Evolutionary conservation across 306 rosid genomes (phyloP).

Genomic region (Begonia loranthoides): DNA sequence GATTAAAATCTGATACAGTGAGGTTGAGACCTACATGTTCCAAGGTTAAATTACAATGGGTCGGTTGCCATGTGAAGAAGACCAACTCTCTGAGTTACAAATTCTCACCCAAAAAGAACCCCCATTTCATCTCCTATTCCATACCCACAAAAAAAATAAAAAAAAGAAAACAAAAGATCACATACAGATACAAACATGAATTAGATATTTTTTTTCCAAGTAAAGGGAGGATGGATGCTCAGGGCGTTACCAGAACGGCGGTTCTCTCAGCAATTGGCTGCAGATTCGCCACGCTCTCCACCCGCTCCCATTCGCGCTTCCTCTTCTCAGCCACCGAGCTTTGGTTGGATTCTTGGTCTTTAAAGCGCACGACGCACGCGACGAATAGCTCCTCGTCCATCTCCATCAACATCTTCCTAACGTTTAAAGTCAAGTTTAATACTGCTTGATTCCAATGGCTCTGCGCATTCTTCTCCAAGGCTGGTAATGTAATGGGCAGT

Average conservation of each 20-base stretch:
- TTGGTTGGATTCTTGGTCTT: slow-evolving; percentile 52
- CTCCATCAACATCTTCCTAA: slow-evolving; percentile 78
- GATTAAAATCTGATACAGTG: slow-evolving; percentile 35
- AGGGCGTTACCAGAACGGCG: slow-evolving; percentile 67
- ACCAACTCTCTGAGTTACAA: slow-evolving; percentile 5
- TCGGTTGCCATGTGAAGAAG: slow-evolving; percentile 28
- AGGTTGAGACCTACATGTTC: slow-evolving; percentile 30
- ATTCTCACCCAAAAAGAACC: slow-evolving; percentile 19
- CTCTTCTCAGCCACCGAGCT: slow-evolving; percentile 35
- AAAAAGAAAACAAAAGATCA: too few species aligned
- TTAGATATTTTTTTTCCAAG: too few species aligned
- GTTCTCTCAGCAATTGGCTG: slow-evolving; percentile 68
- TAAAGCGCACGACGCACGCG: slow-evolving; percentile 35
- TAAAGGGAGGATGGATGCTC: slow-evolving; percentile 4
- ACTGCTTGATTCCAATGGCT: slow-evolving; percentile 93
- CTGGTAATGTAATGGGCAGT: slow-evolving; percentile 69
- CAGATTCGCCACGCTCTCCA: slow-evolving; percentile 60
- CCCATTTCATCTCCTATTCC: not conserved
- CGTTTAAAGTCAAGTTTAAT: slow-evolving; percentile 57
- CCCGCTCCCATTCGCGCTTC: slow-evolving; percentile 64
- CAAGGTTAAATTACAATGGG: slow-evolving; percentile 36
- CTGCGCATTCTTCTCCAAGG: slow-evolving; percentile 61
- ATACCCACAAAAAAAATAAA: too few species aligned
- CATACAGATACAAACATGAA: too few species aligned
- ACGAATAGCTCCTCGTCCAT: slow-evolving; percentile 77